Evolutionary conservation across 2,329 filamentous ascomycete species (phyloP).

Genomic region (Madurella mycetomatis): DNA sequence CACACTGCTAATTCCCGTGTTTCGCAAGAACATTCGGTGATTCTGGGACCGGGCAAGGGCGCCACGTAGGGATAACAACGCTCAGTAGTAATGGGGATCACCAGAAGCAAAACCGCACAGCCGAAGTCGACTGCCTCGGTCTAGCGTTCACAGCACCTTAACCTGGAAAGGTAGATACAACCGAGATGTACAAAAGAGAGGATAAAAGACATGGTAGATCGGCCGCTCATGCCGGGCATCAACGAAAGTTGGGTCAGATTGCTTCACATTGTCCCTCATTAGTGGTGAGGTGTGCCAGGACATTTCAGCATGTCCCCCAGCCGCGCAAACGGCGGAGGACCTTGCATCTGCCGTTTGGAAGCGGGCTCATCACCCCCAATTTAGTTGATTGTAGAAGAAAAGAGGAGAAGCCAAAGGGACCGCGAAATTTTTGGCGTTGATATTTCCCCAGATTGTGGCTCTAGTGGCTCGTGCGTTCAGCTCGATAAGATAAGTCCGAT

Average conservation of each 20-base stretch:
- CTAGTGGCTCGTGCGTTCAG: not conserved
- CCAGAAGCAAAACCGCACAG: no score
- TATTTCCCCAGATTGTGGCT: not conserved
- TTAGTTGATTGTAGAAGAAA: constrained; percentile 66
- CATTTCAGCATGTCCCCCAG: constrained; percentile 56
- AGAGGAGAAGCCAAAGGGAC: constrained; percentile 16
- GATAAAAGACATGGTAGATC: no score
- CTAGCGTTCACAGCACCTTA: no score
- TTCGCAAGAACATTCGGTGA: not conserved
- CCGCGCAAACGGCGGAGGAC: constrained; percentile 47
- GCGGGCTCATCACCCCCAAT: constrained; percentile 73
- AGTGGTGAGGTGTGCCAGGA: constrained; percentile 59
- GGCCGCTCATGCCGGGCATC: constrained; percentile 23
- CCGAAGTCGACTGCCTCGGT: no score
- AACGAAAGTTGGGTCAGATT: constrained; percentile 56
- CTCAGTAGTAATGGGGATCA: no score
- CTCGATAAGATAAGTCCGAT: constrained; percentile 3
- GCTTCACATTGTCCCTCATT: constrained; percentile 58
- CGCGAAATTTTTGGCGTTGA: constrained; percentile 9
- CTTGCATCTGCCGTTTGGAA: constrained; percentile 45
- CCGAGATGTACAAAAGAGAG: not conserved
- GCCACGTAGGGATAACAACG: not conserved
- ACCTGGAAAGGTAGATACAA: no score
- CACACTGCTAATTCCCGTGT: constrained; percentile 10
- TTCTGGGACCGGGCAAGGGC: not conserved